These are phyloP conservation scores for Mucor saturninus DNA, from an alignment of 371 early-diverging fungal species.

Conservation along the genomic window DNA sequence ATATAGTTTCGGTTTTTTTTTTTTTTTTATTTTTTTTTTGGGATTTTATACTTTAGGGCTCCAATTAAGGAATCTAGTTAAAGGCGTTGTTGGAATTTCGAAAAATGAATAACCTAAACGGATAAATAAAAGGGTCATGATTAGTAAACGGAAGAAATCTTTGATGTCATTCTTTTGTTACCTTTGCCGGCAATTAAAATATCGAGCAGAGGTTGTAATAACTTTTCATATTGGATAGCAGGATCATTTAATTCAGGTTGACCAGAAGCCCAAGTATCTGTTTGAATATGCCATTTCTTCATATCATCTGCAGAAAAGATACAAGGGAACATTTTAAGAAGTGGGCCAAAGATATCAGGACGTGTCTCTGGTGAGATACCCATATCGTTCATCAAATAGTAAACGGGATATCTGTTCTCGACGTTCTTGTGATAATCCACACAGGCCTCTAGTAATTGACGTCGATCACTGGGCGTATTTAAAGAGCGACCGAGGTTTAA, in stretches of 20 bases:
- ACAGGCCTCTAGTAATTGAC: constrained; percentile 41
- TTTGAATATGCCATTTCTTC: constrained; percentile 33
- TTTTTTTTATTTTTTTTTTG: background rate
- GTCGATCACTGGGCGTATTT: constrained; percentile 17
- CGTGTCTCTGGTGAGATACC: constrained; percentile 32
- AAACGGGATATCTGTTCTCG: constrained; percentile 45
- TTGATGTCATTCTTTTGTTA: constrained; percentile 19
- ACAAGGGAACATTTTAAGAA: constrained; percentile 45
- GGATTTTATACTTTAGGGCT: constrained; percentile 32
- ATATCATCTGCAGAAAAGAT: constrained; percentile 43
- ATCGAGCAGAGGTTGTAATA: constrained; percentile 45
- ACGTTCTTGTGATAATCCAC: constrained; percentile 40
- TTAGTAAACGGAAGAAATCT: background rate
- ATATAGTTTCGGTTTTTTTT: background rate
- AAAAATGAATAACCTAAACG: constrained; percentile 50
- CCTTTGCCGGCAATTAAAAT: constrained; percentile 48
- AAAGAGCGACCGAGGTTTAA: constrained; percentile 5
- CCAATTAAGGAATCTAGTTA: constrained; percentile 49
- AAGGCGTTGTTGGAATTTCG: constrained; percentile 49
- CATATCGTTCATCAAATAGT: constrained; percentile 47
- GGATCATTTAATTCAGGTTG: constrained; percentile 23
- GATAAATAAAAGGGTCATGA: background rate
- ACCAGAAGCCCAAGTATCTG: constrained; percentile 28
- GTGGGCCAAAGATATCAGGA: constrained; percentile 43
- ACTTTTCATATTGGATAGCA: constrained; percentile 29